These are phyloP conservation scores for Bipolaris sorokiniana DNA, from an alignment of 2,329 filamentous ascomycete species.

Conservation along the genomic window DNA sequence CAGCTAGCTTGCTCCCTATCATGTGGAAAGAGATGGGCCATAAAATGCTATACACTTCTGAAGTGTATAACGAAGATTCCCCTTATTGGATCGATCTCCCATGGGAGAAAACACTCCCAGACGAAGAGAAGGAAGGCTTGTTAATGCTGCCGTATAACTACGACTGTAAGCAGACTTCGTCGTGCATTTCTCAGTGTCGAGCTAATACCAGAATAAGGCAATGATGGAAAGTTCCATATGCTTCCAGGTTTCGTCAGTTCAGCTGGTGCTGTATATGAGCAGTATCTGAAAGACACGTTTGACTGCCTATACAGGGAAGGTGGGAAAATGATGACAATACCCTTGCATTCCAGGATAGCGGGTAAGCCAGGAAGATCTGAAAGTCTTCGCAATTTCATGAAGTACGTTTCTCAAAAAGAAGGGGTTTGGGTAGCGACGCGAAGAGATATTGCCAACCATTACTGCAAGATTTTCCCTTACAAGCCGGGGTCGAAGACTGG, in stretches of 20 bases:
- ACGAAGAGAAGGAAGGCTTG: slow-evolving; percentile 58
- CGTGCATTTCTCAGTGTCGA: background rate
- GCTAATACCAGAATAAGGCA: slow-evolving; percentile 47
- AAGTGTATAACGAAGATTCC: slow-evolving; percentile 62
- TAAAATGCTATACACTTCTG: slow-evolving; percentile 57
- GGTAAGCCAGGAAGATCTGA: slow-evolving; percentile 60
- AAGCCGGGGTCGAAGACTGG: slow-evolving; percentile 23
- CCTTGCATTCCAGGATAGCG: slow-evolving; percentile 59
- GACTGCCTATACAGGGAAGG: slow-evolving; percentile 62
- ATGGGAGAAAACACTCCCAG: slow-evolving; percentile 51
- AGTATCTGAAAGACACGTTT: slow-evolving; percentile 60
- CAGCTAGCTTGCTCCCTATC: slow-evolving; percentile 57
- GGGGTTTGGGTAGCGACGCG: slow-evolving; percentile 62
- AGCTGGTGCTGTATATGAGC: slow-evolving; percentile 49
- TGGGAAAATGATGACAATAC: slow-evolving; percentile 62
- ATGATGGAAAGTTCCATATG: slow-evolving; percentile 51
- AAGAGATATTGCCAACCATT: slow-evolving; percentile 59
- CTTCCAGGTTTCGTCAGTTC: slow-evolving; percentile 51
- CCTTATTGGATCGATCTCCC: slow-evolving; percentile 64
- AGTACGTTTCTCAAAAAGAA: slow-evolving; percentile 60
- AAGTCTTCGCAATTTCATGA: slow-evolving; percentile 59
- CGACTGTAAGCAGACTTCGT: slow-evolving; percentile 57
- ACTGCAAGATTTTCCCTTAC: slow-evolving; percentile 57
- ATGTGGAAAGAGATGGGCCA: slow-evolving; percentile 61
- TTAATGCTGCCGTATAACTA: slow-evolving; percentile 63